Conservation (phyloP, 208 protist genomes). For the Leishmania major region DNA sequence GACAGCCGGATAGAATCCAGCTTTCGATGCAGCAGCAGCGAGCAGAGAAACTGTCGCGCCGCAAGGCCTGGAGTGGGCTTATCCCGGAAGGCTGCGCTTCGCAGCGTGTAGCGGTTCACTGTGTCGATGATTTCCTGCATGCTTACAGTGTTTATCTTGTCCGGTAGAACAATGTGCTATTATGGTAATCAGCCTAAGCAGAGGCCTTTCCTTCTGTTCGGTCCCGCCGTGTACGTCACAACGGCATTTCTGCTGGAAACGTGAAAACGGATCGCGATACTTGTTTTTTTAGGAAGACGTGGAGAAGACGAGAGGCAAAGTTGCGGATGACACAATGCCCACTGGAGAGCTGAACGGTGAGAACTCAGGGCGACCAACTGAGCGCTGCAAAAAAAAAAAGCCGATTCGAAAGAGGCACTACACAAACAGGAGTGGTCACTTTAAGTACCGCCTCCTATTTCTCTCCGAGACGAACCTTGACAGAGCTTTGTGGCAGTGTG, state of each 20-base stretch:
- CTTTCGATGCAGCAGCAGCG: constrained; percentile 34
- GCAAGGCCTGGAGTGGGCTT: constrained; percentile 44
- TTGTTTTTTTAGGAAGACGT: background rate
- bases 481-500: background rate
- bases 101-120: constrained; percentile 59
- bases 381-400: background rate
- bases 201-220: background rate
- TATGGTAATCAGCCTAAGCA: background rate
- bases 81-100: constrained; percentile 21
- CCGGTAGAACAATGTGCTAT: background rate
- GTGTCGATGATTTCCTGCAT: constrained; percentile 77
- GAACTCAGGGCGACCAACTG: background rate
- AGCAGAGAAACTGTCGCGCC: constrained; percentile 56
- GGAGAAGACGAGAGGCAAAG: background rate
- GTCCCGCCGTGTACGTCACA: background rate
- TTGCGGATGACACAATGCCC: background rate
- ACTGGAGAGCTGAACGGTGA: background rate
- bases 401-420: background rate
- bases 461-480: background rate
- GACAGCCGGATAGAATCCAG: constrained; percentile 56
- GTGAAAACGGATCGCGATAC: background rate
- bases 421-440: background rate
- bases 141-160: background rate
- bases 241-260: background rate
- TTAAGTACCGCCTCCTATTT: background rate